Percentiles rank a stretch among this genome's conserved stretches.
Conservation (phyloP, 1,139 yeast species). For the Saccharomyces uvarum region DNA sequence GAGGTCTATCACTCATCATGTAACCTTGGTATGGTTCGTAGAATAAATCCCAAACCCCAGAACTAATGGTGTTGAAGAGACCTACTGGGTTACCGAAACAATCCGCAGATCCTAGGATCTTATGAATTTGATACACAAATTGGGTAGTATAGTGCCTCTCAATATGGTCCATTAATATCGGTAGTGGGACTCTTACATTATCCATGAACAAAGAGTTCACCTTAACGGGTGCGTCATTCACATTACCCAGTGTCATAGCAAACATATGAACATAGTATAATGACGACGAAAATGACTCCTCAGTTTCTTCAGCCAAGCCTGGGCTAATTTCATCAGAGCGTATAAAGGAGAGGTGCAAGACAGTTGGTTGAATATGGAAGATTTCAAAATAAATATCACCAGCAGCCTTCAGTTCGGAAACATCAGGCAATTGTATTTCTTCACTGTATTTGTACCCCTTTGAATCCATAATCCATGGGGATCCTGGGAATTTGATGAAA, state of each 20-base stretch:
- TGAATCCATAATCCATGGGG: slow-evolving; percentile 49
- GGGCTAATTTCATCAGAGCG: slow-evolving; percentile 76
- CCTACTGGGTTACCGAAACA: slow-evolving; percentile 97
- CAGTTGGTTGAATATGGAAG: slow-evolving; percentile 85
- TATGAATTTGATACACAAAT: slow-evolving; percentile 84
- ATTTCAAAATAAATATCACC: slow-evolving; percentile 86
- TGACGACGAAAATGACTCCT: slow-evolving; percentile 41
- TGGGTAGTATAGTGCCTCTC: slow-evolving; percentile 88
- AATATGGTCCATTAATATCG: slow-evolving; percentile 62
- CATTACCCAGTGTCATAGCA: slow-evolving; percentile 95
- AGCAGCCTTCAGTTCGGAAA: slow-evolving; percentile 49
- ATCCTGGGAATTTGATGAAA: slow-evolving; percentile 65
- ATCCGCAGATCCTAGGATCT: slow-evolving; percentile 92
- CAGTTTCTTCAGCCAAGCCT: slow-evolving; percentile 30
- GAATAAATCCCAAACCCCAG: slow-evolving; percentile 93
- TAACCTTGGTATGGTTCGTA: slow-evolving; percentile 97
- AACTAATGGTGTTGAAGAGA: slow-evolving; percentile 79
- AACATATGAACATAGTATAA: slow-evolving; percentile 75
- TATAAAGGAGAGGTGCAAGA: slow-evolving; percentile 82
- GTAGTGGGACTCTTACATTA: slow-evolving; percentile 79
- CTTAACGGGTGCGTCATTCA: slow-evolving; percentile 92
- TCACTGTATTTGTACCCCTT: slow-evolving; percentile 37
- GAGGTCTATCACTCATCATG: slow-evolving; percentile 88
- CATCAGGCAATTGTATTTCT: slow-evolving; percentile 61
- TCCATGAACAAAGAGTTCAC: slow-evolving; percentile 82